A percentile compares a stretch with the other conserved stretches of the same genome.
Evolutionary conservation across 495 filamentous ascomycete genomes (phyloP).

Genomic region (Talaromyces borbonicus): DNA sequence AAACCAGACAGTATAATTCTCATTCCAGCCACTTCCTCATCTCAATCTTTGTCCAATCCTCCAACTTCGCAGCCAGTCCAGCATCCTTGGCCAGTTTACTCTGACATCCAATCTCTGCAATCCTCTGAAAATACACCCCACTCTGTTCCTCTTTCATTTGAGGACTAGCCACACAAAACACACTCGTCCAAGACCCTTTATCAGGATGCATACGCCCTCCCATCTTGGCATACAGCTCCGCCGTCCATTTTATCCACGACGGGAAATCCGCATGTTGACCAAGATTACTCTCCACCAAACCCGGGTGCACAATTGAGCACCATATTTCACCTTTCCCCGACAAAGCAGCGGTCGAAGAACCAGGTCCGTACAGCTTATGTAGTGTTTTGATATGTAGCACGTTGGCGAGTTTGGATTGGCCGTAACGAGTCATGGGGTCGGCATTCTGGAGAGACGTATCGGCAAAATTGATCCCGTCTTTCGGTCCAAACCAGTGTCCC

Average conservation of each 20-base stretch:
- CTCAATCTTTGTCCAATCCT: slow-evolving; percentile 6
- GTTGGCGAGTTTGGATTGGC: slow-evolving; percentile 37
- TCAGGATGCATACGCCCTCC: neutral
- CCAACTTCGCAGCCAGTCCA: neutral
- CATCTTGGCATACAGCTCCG: neutral
- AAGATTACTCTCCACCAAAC: slow-evolving; percentile 29
- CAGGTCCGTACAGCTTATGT: slow-evolving; percentile 24
- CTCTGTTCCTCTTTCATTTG: slow-evolving; percentile 1
- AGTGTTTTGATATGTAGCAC: slow-evolving; percentile 27
- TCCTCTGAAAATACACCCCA: slow-evolving; percentile 5
- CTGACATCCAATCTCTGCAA: slow-evolving; percentile 6
- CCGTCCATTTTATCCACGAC: neutral
- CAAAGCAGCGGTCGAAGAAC: slow-evolving; percentile 15
- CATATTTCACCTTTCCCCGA: slow-evolving; percentile 27
- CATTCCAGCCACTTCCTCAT: slow-evolving; percentile 3
- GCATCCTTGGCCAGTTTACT: slow-evolving; percentile 2
- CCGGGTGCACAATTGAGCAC: slow-evolving; percentile 32
- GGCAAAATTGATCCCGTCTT: slow-evolving; percentile 25
- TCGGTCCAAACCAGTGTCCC: slow-evolving; percentile 23
- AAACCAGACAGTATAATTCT: too few species aligned
- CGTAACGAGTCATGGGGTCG: slow-evolving; percentile 27
- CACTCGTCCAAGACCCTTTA: slow-evolving; percentile 1
- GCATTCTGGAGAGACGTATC: slow-evolving; percentile 12
- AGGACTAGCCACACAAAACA: slow-evolving; percentile 7
- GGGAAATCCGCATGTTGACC: slow-evolving; percentile 6